Evolutionary conservation across 768 basidiomycete species (phyloP), one percentile per base, ranked within the genome.

Genomic region (Suillus alpinus): DNA sequence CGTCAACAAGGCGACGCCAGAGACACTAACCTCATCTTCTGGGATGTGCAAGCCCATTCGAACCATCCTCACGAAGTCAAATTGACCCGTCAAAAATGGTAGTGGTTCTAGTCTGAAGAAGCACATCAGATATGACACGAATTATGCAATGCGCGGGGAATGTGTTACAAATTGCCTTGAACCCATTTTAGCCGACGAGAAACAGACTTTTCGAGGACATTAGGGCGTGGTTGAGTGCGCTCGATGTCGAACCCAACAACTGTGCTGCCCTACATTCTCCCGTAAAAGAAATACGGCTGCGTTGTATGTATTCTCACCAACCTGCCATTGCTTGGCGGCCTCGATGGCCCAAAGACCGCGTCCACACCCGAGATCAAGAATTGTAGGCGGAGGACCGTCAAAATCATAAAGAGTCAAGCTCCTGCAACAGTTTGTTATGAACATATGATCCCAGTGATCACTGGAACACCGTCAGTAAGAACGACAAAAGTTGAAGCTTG

Each of bases 291-390:
- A 47, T 62, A 34, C 61, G 59, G 12, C 9, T 57, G 20, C 8
- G 23, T 50, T 36, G 31, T 12, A 47, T 20, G 36, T 2, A 20
- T 20, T 46, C 2, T 23, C 40, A 71, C 82, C 46, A 61, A 87
- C 91, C 69, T 77, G 78, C 89, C 89, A 92, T 50, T 76, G 73
- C 65, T 79, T 83, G 2, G 86, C 88, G 5, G 88, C 88, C 61
- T 88, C 83, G 32, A 92, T 77, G 3, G 81, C 81, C 90, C 91
- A 92, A 56, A 80, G 79, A 1, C 90, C 90, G 49, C 77, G 81
- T 6, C 90, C 89, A 67, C 88, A 90, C 0, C 89, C 91, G 9
- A 92, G 72, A 66, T 91, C 88, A 12, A 92, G 81, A 0, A 89
- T 76, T 3, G 74, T 70, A 1, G 68, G 26, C 0, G 89, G 91